Base-by-base conservation (phyloP, 2,329 filamentous ascomycete species). In the Sarocladiaceae sp. region DNA sequence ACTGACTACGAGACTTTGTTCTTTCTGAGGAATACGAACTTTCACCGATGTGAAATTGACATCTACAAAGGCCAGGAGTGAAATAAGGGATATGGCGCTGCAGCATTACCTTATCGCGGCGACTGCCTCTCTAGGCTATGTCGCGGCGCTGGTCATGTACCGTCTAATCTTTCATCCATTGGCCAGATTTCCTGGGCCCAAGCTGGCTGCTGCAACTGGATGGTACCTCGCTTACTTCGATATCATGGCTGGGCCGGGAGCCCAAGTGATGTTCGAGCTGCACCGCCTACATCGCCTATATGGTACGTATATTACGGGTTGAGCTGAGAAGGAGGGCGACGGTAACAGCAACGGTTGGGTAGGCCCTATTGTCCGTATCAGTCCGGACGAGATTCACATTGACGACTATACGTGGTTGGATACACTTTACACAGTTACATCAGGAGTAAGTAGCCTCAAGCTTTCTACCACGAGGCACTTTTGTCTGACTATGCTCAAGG, bases 281-380 rank as follows among this genome's bases (percentile, higher is more conserved):
- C 13, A 12, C 10, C n/a, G 31, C 15, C 24, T 46, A 2, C 44
- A 46, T 19, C 12, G 19, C 11, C 5, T 41, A 41, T 46, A 46
- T 29, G 44, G 44, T 43, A 26, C 7, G 24, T n/a, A 16, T 15
- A 18, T 24, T n/a, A 35, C 15, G 42, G 19, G 9, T 13, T 18
- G 15, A 19, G 15, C 21, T 45, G 34, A 39, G 10, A 20, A 3
- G 15, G 26, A 7, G 9, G 13, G 26, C 26, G 26, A 7, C 7
- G 13, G 26, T 29, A 9, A 13, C 26, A 9, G 26, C 7, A 9
- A 13, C 7, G n/a, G n/a, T 9, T 2, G 13, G 16, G 6, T 26
- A 46, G 44, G 44, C 11, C 44, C 44, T 12, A 46, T 46, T 21
- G 19, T 46, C 10, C n/a, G 44, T 6, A 46, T 46, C 37, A 41